phyloP scores from a whole-genome alignment of 2,329 filamentous ascomycete genomes.

The Arthroderma sp. region DNA sequence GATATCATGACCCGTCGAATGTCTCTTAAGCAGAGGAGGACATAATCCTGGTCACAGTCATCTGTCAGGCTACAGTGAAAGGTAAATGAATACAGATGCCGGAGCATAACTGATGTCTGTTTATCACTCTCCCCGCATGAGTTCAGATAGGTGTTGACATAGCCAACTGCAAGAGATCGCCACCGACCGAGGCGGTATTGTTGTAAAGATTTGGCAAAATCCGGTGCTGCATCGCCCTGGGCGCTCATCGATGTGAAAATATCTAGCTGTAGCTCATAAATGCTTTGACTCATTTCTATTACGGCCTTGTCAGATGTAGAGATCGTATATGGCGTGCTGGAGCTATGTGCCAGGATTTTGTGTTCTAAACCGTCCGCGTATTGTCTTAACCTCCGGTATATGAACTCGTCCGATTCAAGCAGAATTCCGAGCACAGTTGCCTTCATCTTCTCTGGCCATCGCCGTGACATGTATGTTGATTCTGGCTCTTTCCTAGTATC shows the following conservation, averaged over 20 bases:
- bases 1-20: conserved; percentile 42
- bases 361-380: conserved; percentile 19
- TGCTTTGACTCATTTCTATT: conserved; percentile 43
- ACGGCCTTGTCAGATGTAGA: conserved; percentile 22
- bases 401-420: conserved; percentile 40
- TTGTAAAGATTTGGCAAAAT: conserved; percentile 39
- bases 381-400: conserved; percentile 29
- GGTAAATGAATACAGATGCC: conserved; percentile 55
- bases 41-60: conserved; percentile 44
- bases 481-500: conserved; percentile 5
- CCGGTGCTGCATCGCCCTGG: conserved; percentile 43
- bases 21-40: conserved; percentile 50
- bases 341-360: conserved; percentile 15
- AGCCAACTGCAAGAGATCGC: conserved; percentile 44
- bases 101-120: conserved; percentile 37
- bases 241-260: conserved; percentile 51
- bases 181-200: conserved; percentile 48
- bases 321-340: conserved; percentile 16
- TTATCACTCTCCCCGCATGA: conserved; percentile 16
- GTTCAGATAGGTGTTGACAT: conserved; percentile 33
- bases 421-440: conserved; percentile 41
- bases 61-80: conserved; percentile 47
- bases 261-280: conserved; percentile 57
- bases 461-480: conserved; percentile 40
- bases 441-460: conserved; percentile 45